phyloP scores from a whole-genome alignment of 1,284 basidiomycete genomes.

The Cystodermella granulosa region DNA sequence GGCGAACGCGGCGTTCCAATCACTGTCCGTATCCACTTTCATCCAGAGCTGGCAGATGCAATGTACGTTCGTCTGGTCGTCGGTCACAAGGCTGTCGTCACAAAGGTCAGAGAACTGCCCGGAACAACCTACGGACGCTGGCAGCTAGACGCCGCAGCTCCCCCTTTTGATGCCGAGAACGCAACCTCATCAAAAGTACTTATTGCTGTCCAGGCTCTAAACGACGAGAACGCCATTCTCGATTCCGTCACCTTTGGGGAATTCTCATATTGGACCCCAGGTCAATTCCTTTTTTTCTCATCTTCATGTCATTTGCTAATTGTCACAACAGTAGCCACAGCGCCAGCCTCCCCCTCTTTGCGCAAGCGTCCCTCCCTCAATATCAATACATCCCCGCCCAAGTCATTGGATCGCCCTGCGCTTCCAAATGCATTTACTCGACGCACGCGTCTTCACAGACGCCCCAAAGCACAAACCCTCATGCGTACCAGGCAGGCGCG shows the following conservation, averaged over 20 bases:
- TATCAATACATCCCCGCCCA: slow-evolving; percentile 26
- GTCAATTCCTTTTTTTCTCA: slow-evolving; percentile 33
- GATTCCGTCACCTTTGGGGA: slow-evolving; percentile 66
- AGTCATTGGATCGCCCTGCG: slow-evolving; percentile 22
- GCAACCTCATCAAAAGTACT: slow-evolving; percentile 40
- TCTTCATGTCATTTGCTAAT: slow-evolving; percentile 3
- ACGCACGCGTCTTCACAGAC: slow-evolving; percentile 35
- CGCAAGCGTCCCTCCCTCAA: background rate
- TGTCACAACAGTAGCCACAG: background rate
- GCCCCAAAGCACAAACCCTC: slow-evolving; percentile 42
- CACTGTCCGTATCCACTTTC: slow-evolving; percentile 58
- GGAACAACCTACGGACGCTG: slow-evolving; percentile 46
- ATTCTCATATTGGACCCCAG: slow-evolving; percentile 58
- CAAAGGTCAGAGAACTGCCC: slow-evolving; percentile 50
- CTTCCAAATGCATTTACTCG: slow-evolving; percentile 18
- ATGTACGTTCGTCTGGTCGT: slow-evolving; percentile 65
- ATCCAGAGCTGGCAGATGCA: slow-evolving; percentile 42
- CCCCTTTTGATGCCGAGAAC: slow-evolving; percentile 41
- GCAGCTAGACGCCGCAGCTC: slow-evolving; percentile 57
- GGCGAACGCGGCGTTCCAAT: slow-evolving; percentile 57
- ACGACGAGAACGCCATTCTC: slow-evolving; percentile 48
- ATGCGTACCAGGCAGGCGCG: slow-evolving; percentile 40
- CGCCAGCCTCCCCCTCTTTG: background rate
- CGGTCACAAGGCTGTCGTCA: slow-evolving; percentile 55
- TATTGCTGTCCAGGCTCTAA: slow-evolving; percentile 61